These are phyloP conservation scores for Mortierella sp. DNA, from an alignment of 371 early-diverging fungal genomes.

Conservation along the genomic window DNA sequence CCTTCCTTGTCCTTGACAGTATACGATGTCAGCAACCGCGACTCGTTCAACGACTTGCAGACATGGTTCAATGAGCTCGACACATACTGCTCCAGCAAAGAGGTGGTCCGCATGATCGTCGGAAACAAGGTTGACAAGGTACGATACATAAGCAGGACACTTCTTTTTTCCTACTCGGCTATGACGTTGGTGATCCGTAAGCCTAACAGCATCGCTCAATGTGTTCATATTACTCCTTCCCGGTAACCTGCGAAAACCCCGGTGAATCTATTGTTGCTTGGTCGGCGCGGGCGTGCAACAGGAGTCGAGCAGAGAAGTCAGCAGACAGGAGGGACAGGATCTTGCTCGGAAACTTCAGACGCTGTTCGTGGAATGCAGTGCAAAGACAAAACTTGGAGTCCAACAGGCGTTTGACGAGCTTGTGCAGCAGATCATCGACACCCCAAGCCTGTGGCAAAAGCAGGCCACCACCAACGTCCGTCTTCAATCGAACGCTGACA, in stretches of 20 bases:
- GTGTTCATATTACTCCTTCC: conserved; percentile 1
- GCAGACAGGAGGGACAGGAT: conserved; percentile 88
- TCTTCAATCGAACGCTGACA: conserved; percentile 35
- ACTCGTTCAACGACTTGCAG: conserved; percentile 91
- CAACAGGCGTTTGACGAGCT: conserved; percentile 91
- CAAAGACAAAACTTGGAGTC: conserved; percentile 91
- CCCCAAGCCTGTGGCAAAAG: conserved; percentile 82
- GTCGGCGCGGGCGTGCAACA: too few relatives aligned
- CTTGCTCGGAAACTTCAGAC: conserved; percentile 88
- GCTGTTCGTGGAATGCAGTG: conserved; percentile 95
- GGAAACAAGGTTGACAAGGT: conserved; percentile 98
- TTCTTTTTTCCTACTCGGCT: not conserved
- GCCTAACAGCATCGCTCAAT: conserved; percentile 20
- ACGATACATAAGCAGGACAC: not conserved
- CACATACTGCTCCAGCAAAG: conserved; percentile 87
- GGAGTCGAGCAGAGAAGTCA: conserved; percentile 84
- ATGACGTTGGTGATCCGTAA: conserved; percentile 25
- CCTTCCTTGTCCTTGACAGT: conserved; percentile 59
- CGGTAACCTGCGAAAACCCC: too few relatives aligned
- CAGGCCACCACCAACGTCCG: conserved; percentile 57
- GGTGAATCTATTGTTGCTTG: not conserved
- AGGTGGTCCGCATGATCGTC: conserved; percentile 95
- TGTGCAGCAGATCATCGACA: conserved; percentile 87
- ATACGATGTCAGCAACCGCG: conserved; percentile 95
- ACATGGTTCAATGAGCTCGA: conserved; percentile 95